Evolutionary conservation across 2,329 filamentous ascomycete genomes (phyloP), one percentile per base, ranked within the genome.

Genomic region (Taxawa tesnikishii): DNA sequence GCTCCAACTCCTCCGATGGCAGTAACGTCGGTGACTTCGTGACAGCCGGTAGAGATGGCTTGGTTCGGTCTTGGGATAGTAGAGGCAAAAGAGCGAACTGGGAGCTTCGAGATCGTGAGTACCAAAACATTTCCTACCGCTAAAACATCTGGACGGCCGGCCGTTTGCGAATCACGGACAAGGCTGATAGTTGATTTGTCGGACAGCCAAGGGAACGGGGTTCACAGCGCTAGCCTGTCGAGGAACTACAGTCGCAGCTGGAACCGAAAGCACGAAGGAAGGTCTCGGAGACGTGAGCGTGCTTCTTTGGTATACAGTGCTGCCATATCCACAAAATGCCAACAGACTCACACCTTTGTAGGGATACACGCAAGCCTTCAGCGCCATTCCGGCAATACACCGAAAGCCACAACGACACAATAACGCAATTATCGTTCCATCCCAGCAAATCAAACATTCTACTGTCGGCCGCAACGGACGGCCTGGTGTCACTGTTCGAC

Each of bases 391-490:
- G 59, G 15, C 47, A 53, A 16, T 60, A 62, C 38, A 47, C 53
- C 14, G 63, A 67, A 36, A 63, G 58, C 3, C 63, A 67, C 37
- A 66, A 59, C 33, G 73, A 78, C 47, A 73, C 73, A 34, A 62
- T 78, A 33, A 77, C 73, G 3, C 65, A 70, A 43, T 58, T 70
- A 36, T 44, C 55, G n/a, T 46, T 46, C 30, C 49, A 74, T 34
- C 46, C 48, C 5, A 59, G 55, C 3, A 60, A 70, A 29, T 64
- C 70, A 1, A 64, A 69, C 27, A 60, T 81, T 11, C 67, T 88
- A 5, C 64, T 88, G 8, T 83, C 80, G 1, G 80, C 79, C 26
- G 83, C 79, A 23, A 88, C 81, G 10, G 83, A 90, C 54, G 81
- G 81, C 5, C 68, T 88, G 1, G 68, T 88, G 45, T 85, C 81